Evolutionary conservation across 805 yeast species (phyloP).

Genomic region (Spathaspora passalidarum): DNA sequence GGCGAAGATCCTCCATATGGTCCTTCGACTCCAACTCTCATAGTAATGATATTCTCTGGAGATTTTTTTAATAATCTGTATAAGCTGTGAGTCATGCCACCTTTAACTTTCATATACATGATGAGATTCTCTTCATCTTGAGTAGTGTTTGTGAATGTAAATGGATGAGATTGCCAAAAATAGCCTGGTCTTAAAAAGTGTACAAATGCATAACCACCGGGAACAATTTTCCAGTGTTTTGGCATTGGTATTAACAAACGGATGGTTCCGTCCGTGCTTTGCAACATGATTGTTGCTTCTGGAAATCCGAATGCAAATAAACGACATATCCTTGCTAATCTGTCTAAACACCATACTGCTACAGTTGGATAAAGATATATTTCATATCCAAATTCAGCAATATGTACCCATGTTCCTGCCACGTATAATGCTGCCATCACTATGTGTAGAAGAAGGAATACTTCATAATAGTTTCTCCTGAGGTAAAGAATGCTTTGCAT

Average conservation of each 20-base stretch:
- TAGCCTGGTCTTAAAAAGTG: constrained; percentile 36
- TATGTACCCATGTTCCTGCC: constrained; percentile 57
- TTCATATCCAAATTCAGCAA: constrained; percentile 21
- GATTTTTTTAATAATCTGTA: constrained; percentile 19
- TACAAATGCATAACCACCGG: constrained; percentile 38
- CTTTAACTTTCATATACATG: constrained; percentile 48
- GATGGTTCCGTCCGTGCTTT: constrained; percentile 35
- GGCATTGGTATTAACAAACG: constrained; percentile 50
- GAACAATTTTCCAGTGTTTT: constrained; percentile 38
- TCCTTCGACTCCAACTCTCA: constrained; percentile 36
- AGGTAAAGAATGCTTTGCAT: constrained; percentile 49
- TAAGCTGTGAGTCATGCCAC: constrained; percentile 48
- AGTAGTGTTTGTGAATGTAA: constrained; percentile 29
- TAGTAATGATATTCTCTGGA: constrained; percentile 25
- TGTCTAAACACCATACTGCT: constrained; percentile 38
- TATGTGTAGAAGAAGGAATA: constrained; percentile 31
- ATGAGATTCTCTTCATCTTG: constrained; percentile 35
- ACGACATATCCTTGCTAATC: constrained; percentile 28
- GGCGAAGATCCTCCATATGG: constrained; percentile 36
- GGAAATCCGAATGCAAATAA: constrained; percentile 29
- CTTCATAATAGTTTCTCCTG: constrained; percentile 56
- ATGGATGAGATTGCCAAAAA: constrained; percentile 48
- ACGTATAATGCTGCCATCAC: constrained; percentile 42
- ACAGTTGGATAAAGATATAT: constrained; percentile 25
- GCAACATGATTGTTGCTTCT: constrained; percentile 32